Evolutionary conservation across 2,329 filamentous ascomycete species (phyloP), one percentile per base, ranked within the genome.

Genomic region (Colletotrichum agaves): DNA sequence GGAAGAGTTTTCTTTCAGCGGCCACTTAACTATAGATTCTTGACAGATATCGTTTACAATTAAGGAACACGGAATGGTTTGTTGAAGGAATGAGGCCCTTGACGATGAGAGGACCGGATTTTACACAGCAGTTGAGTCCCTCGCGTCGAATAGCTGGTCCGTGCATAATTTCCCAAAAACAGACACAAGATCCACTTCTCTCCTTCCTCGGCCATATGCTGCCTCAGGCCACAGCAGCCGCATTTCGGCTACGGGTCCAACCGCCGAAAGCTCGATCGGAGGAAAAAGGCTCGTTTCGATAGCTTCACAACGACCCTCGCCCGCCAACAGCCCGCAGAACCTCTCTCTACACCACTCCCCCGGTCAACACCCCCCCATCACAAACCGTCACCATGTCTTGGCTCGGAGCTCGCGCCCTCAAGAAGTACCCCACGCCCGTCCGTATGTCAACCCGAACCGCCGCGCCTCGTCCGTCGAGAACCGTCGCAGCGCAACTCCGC

Each of bases 381-480:
- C 73, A 72, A 35, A 78, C 78, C 79, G 77, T 79, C 86, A 91
- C 84, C 76, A 93, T 93, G 91, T 88, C 88, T 84, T 88, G 91
- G 84, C 86, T 94, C 82, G 90, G 90, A 80, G 79, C 84, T 73
- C 76, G 78, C 74, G 85, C 86, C 70, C 78, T 88, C 77, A 94
- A 94, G 88, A 94, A 93, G 87, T 95, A 93, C 85, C 89, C 90
- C 76, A 86, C 88, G 78, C 91, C 91, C 75, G 83, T 94, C 81
- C 84, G 92, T 95, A 88, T 77, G 92, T 90, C 0, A 11, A 17
- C 75, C 73, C 64, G 62, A 67, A 50, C 49, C 70, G 63, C 58
- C 67, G 21, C 11, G 62, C 58, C 67, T 0, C 10, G 41, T 44
- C 46, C 23, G 27, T 53, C 1, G 13, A 37, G 13, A 2, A 12